Conservation (phyloP, 257 asterid genomes). For the Solanum pinnatisectum region DNA sequence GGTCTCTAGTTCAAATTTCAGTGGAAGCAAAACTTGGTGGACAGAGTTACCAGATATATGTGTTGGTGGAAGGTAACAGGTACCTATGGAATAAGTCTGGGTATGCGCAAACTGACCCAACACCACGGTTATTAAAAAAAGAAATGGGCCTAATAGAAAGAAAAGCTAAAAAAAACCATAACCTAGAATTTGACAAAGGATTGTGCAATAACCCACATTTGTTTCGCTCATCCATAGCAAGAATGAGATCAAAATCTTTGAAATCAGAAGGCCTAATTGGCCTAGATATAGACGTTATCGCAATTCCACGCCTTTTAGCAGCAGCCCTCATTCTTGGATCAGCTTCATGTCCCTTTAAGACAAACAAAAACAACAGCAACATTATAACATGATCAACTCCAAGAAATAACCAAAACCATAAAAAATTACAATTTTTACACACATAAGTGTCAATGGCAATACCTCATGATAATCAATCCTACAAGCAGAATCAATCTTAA, state of each 20-base stretch:
- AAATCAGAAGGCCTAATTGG: constrained; percentile 79
- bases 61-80: neutral
- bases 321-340: constrained; percentile 96
- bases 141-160: neutral
- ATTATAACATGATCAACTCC: neutral
- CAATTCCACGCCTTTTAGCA: constrained; percentile 81
- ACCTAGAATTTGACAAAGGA: neutral
- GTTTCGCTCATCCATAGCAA: constrained; percentile 88
- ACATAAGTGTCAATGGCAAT: too few species aligned
- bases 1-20: neutral
- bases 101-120: neutral
- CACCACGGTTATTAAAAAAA: neutral
- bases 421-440: neutral
- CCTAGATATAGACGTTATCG: constrained; percentile 74
- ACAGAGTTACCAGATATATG: neutral
- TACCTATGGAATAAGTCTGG: neutral
- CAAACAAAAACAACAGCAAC: neutral
- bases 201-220: constrained; percentile 38
- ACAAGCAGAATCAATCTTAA: neutral
- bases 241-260: constrained; percentile 79
- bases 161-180: too few species aligned
- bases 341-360: constrained; percentile 66
- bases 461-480: neutral
- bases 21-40: neutral
- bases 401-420: neutral